Evolutionary conservation across 441 rosid species (phyloP).

Genomic region (Syzygium malaccense): DNA sequence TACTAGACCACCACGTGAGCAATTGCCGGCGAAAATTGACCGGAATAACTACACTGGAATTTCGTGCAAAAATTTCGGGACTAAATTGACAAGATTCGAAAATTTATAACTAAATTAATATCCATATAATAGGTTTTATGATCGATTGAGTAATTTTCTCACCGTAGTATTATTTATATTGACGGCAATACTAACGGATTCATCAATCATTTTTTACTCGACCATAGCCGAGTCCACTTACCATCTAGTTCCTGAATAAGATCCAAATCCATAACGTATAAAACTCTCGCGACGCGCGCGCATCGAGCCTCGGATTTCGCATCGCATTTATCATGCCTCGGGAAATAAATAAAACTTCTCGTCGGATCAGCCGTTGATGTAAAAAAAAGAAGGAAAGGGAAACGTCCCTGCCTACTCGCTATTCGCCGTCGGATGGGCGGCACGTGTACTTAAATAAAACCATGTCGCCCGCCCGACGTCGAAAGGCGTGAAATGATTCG

Average conservation of each 20-base stretch:
- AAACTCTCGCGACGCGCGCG: accelerated
- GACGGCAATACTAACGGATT: accelerated
- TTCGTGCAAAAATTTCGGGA: too few relatives aligned
- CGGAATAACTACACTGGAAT: too few relatives aligned
- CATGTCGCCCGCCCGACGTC: too few relatives aligned
- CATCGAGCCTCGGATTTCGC: accelerated
- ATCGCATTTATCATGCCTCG: not conserved
- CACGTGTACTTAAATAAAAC: not conserved
- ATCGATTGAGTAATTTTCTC: not conserved
- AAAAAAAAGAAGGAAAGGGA: not conserved
- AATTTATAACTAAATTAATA: too few relatives aligned
- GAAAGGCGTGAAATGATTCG: too few relatives aligned
- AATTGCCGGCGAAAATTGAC: too few relatives aligned
- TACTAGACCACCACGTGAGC: too few relatives aligned
- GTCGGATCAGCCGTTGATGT: not conserved
- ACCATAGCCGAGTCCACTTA: not conserved
- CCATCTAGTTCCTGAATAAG: not conserved
- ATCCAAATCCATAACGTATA: not conserved
- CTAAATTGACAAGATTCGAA: too few relatives aligned
- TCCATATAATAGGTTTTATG: accelerated
- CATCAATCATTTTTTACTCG: not conserved
- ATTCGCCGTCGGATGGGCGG: not conserved
- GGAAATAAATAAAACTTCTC: not conserved
- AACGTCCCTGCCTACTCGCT: not conserved
- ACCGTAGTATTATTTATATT: not conserved